A percentile compares a stretch with the other conserved stretches of the same genome.
These are phyloP conservation scores for Kodamaea suecica DNA, from an alignment of 1,139 yeast genomes.

Conservation along the genomic window DNA sequence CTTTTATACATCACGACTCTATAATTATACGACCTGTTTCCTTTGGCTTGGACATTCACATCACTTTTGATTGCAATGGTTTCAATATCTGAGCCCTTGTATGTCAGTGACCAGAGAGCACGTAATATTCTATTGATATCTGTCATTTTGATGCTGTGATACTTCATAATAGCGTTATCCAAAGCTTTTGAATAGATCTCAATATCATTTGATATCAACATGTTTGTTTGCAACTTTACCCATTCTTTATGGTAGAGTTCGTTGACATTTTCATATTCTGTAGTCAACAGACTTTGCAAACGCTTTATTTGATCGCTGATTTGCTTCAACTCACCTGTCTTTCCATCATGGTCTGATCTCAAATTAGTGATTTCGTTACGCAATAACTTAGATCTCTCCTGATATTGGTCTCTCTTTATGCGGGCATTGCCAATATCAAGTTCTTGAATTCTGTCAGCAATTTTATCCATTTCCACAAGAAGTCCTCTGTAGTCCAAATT, in stretches of 20 bases:
- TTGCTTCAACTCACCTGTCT: conserved; percentile 82
- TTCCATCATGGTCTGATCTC: conserved; percentile 71
- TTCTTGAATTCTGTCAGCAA: conserved; percentile 26
- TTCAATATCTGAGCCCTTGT: conserved; percentile 94
- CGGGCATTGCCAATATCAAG: conserved; percentile 62
- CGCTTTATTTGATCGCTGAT: conserved; percentile 67
- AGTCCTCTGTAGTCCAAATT: conserved; percentile 39
- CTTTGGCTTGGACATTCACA: conserved; percentile 54
- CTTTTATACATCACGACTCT: conserved; percentile 94
- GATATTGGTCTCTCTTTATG: conserved; percentile 59
- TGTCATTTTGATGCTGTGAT: conserved; percentile 86
- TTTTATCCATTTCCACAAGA: conserved; percentile 25
- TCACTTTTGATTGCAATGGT: conserved; percentile 85
- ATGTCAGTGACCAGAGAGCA: conserved; percentile 91
- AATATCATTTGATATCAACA: conserved; percentile 80
- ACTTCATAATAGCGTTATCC: conserved; percentile 91
- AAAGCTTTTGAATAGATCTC: conserved; percentile 80
- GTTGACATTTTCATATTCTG: conserved; percentile 71
- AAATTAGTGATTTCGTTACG: conserved; percentile 55
- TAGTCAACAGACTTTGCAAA: conserved; percentile 54
- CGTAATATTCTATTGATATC: conserved; percentile 86
- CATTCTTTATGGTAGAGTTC: conserved; percentile 64
- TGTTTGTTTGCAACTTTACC: conserved; percentile 72
- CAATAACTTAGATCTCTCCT: conserved; percentile 52
- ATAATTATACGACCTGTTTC: conserved; percentile 79